Evolutionary conservation across 306 rosid genomes (phyloP).

Genomic region (Luffa acutangula): DNA sequence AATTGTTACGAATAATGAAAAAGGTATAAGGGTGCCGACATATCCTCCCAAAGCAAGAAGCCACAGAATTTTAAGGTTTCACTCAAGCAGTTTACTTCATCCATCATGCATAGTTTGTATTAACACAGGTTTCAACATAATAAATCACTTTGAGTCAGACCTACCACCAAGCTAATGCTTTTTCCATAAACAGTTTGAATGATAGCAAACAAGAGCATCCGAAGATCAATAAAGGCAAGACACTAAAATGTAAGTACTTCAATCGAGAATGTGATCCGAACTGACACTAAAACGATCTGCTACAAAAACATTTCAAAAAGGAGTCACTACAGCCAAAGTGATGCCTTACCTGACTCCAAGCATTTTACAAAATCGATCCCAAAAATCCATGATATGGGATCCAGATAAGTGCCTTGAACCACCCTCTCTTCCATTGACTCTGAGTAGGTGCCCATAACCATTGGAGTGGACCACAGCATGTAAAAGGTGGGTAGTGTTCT

Average conservation of each 20-base stretch:
- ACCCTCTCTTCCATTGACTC: slow-evolving; percentile 96
- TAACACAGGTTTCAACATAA: neutral
- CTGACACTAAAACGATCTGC: neutral
- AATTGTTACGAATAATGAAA: neutral
- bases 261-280: neutral
- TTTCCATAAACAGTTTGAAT: neutral
- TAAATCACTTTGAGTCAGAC: neutral
- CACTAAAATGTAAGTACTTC: neutral
- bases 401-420: slow-evolving; percentile 84
- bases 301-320: neutral
- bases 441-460: slow-evolving; percentile 94
- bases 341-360: slow-evolving; percentile 73
- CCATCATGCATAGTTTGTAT: neutral
- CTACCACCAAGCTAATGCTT: neutral
- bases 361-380: slow-evolving; percentile 84
- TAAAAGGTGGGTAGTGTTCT: slow-evolving; percentile 76
- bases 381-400: slow-evolving; percentile 79
- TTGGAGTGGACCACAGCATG: slow-evolving; percentile 93
- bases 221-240: neutral
- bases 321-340: neutral
- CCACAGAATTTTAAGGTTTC: neutral
- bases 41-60: neutral
- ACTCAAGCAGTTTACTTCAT: neutral
- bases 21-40: neutral
- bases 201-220: neutral